These are phyloP conservation scores for Lactarius vividus DNA, from an alignment of 768 basidiomycete species.

Conservation along the genomic window DNA sequence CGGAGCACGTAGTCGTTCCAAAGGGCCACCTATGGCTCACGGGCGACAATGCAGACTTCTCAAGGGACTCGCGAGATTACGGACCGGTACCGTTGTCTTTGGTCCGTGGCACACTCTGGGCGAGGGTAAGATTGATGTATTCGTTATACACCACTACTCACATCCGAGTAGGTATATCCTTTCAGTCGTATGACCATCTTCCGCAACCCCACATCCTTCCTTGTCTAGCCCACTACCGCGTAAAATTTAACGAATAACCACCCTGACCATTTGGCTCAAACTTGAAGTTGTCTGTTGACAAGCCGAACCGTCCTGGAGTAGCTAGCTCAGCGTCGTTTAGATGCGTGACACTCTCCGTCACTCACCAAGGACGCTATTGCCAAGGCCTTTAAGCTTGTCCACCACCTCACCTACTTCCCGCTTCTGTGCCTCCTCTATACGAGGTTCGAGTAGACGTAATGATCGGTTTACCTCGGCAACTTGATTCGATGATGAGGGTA, in stretches of 20 bases:
- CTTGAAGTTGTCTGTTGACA: constrained; percentile 97
- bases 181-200: constrained; percentile 30
- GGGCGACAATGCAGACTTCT: constrained; percentile 83
- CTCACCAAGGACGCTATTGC: constrained; percentile 84
- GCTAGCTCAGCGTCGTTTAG: not conserved
- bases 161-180: constrained; percentile 32
- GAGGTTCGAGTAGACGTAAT: constrained; percentile 58
- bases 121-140: constrained; percentile 50
- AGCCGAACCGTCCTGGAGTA: constrained; percentile 77
- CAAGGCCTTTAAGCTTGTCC: constrained; percentile 86
- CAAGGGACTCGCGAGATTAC: constrained; percentile 88
- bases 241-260: constrained; percentile 93
- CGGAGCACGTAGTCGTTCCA: constrained; percentile 76
- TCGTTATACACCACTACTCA: constrained; percentile 7
- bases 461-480: constrained; percentile 46
- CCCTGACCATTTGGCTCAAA: constrained; percentile 92
- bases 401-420: constrained; percentile 90
- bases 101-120: constrained; percentile 63
- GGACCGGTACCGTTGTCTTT: constrained; percentile 86
- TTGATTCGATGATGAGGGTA: constrained; percentile 56
- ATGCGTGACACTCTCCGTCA: not conserved
- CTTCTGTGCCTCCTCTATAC: constrained; percentile 75
- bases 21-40: constrained; percentile 86
- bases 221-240: constrained; percentile 40
- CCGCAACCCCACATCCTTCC: constrained; percentile 34